Conservation (phyloP, 2,329 filamentous ascomycete genomes). For the Cytospora schulzeri region DNA sequence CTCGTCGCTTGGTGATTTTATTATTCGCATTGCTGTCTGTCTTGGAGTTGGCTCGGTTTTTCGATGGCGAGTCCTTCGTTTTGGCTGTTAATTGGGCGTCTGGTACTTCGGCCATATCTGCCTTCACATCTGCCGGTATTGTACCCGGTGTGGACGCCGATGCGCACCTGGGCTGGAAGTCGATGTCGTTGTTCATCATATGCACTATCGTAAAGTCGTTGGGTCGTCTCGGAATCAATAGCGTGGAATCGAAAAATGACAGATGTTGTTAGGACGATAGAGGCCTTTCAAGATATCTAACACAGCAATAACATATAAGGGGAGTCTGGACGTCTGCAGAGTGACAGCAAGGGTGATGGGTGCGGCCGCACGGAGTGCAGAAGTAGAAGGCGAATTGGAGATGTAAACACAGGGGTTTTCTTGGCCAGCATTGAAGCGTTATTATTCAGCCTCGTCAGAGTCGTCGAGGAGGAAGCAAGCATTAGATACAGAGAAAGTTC, state of each 20-base stretch:
- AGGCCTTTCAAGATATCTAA: background rate
- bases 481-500: background rate
- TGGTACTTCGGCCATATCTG: background rate
- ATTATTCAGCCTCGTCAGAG: constrained; percentile 11
- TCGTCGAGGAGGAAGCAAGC: constrained; percentile 13
- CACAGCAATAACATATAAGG: background rate
- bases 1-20: constrained; percentile 73
- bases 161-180: constrained; percentile 8
- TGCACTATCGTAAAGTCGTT: background rate
- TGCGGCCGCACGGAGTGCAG: constrained; percentile 1
- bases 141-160: constrained; percentile 7
- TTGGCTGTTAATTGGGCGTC: background rate
- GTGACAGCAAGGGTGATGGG: background rate
- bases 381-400: constrained; percentile 1
- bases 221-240: background rate
- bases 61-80: constrained; percentile 21
- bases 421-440: constrained; percentile 18
- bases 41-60: constrained; percentile 37
- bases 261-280: background rate
- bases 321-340: background rate
- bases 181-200: constrained; percentile 8
- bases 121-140: constrained; percentile 4
- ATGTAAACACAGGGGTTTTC: constrained; percentile 3
- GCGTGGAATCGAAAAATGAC: constrained; percentile 1
- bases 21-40: constrained; percentile 38